phyloP scores from a whole-genome alignment of 768 basidiomycete genomes.

The Phaffia tasmanica region DNA sequence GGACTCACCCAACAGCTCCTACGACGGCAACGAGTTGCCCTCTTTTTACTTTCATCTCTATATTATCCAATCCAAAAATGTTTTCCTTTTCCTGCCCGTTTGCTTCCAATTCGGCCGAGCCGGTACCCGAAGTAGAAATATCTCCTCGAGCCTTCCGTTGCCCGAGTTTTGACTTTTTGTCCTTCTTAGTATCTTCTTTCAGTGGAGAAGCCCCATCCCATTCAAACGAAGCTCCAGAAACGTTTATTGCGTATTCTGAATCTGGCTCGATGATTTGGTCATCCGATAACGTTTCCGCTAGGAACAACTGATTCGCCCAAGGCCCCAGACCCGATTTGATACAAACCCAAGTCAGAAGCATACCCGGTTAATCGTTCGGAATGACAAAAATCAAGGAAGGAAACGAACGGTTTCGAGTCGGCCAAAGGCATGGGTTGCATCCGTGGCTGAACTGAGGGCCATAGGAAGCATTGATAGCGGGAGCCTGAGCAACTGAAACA shows the following conservation, averaged over 20 bases:
- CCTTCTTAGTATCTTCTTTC: conserved; percentile 6
- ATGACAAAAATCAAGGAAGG: not conserved
- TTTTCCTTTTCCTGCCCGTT: conserved; percentile 20
- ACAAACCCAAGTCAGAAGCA: too few species aligned
- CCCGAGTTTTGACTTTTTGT: conserved; percentile 8
- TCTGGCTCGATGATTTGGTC: conserved; percentile 43
- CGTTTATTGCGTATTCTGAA: conserved; percentile 46
- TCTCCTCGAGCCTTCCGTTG: conserved; percentile 1
- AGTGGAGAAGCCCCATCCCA: conserved; percentile 46
- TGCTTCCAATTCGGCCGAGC: conserved; percentile 2
- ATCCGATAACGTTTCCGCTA: conserved; percentile 46
- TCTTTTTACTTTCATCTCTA: conserved; percentile 58
- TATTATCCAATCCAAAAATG: conserved; percentile 55
- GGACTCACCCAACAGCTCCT: conserved; percentile 56
- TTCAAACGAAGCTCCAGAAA: conserved; percentile 51
- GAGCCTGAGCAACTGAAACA: conserved; percentile 42
- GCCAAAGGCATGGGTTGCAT: conserved; percentile 53
- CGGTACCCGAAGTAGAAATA: not conserved
- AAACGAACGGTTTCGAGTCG: conserved; percentile 42
- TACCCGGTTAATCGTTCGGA: not conserved
- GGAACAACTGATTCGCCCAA: conserved; percentile 36
- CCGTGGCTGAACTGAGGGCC: conserved; percentile 50
- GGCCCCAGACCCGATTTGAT: too few species aligned
- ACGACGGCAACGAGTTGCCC: conserved; percentile 77
- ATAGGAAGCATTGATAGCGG: conserved; percentile 35